phyloP scores from a whole-genome alignment of 257 asterid genomes.

The Galeopsis tetrahit region DNA sequence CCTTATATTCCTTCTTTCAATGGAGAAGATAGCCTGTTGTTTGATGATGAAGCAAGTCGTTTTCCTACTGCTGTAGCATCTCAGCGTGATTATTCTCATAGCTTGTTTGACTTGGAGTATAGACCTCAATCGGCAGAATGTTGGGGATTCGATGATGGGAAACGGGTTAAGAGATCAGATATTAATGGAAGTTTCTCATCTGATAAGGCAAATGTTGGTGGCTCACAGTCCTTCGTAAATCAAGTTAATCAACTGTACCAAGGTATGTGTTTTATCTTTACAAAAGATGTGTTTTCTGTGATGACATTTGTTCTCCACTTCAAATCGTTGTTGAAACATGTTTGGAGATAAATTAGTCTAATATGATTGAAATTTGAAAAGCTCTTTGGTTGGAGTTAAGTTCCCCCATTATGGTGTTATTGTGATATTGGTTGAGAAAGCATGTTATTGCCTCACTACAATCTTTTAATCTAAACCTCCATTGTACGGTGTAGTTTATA shows the following conservation, averaged over 20 bases:
- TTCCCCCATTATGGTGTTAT: neutral
- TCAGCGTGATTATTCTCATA: conserved; percentile 57
- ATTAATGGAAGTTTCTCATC: conserved; percentile 41
- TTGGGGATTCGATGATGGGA: conserved; percentile 53
- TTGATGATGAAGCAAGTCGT: conserved; percentile 41
- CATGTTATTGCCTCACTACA: neutral
- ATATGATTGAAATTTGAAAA: conserved; percentile 22
- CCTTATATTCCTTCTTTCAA: conserved; percentile 50
- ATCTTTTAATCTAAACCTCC: neutral
- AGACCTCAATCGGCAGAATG: conserved; percentile 51
- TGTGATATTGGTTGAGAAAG: neutral
- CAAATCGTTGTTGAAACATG: conserved; percentile 2
- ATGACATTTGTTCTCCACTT: neutral
- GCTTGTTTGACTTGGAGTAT: conserved; percentile 66
- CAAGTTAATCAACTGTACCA: conserved; percentile 42
- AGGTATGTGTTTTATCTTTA: conserved; percentile 50
- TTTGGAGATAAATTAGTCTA: neutral
- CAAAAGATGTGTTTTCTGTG: neutral
- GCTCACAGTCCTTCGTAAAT: conserved; percentile 41
- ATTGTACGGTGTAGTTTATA: neutral
- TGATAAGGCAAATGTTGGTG: conserved; percentile 46
- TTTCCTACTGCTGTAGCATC: conserved; percentile 50
- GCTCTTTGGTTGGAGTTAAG: neutral
- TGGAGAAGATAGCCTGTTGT: conserved; percentile 43
- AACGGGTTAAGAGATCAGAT: conserved; percentile 49